Conservation (phyloP, 2,329 filamentous ascomycete species). For the Fusarium pseudograminearum region DNA sequence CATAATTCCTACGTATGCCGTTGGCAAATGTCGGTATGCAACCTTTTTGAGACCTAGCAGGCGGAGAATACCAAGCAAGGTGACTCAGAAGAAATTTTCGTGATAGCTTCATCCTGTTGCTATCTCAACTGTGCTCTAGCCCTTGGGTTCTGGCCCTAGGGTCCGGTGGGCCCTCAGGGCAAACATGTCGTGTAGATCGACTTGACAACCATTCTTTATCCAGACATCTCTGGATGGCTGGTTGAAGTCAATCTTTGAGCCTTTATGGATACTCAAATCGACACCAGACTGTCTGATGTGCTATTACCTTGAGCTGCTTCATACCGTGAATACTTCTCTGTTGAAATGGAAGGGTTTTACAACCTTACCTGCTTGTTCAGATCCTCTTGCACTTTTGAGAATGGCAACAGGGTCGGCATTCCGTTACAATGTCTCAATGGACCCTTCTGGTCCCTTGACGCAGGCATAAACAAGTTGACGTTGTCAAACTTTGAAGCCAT, state of each 20-base stretch:
- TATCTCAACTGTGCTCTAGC: slow-evolving; percentile 13
- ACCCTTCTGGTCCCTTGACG: slow-evolving; percentile 6
- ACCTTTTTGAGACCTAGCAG: background rate
- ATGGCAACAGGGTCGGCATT: background rate
- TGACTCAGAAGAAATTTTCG: slow-evolving; percentile 17
- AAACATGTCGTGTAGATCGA: background rate
- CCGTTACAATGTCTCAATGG: slow-evolving; percentile 9
- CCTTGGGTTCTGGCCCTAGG: slow-evolving; percentile 7
- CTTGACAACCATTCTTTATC: background rate
- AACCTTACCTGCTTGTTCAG: background rate
- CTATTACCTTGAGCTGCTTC: background rate
- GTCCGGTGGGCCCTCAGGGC: slow-evolving; percentile 12
- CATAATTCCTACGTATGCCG: background rate
- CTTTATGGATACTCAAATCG: background rate
- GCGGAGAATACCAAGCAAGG: background rate
- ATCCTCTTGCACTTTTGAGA: background rate
- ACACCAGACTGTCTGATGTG: background rate
- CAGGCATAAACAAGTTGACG: background rate
- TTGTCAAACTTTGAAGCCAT: slow-evolving; percentile 10
- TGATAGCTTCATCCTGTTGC: slow-evolving; percentile 31
- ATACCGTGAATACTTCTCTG: background rate
- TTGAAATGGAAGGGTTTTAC: background rate
- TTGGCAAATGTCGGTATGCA: background rate
- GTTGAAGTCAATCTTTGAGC: slow-evolving; percentile 17
- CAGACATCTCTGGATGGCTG: background rate